Percentiles rank a stretch among this genome's conserved stretches.
phyloP scores from a whole-genome alignment of 2,329 filamentous ascomycete species.

The Colletotrichum liaoningense region DNA sequence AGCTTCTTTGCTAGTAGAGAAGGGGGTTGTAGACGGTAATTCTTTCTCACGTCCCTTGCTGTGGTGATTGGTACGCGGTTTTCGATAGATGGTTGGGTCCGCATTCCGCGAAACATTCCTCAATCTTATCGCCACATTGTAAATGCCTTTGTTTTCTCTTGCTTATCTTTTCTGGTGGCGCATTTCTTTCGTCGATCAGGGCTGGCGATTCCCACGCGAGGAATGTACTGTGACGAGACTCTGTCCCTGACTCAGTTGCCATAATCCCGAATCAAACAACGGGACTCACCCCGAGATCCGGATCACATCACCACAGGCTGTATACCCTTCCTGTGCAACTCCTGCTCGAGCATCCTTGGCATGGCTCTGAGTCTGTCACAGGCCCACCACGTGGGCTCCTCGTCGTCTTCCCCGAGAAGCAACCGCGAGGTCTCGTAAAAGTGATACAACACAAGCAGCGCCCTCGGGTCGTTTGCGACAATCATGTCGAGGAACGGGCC shows the following conservation, averaged over 20 bases:
- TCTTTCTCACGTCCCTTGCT: not conserved
- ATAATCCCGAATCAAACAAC: not conserved
- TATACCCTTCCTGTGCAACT: not conserved
- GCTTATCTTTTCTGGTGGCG: not conserved
- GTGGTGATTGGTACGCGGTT: not conserved
- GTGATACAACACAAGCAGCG: constrained; percentile 42
- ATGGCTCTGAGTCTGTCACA: constrained; percentile 37
- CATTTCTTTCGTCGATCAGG: too few relatives aligned
- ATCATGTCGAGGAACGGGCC: constrained; percentile 41
- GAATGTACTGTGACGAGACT: not conserved
- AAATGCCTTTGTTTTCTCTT: not conserved
- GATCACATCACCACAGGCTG: not conserved
- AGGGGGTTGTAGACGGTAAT: too few relatives aligned
- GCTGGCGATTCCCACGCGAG: not conserved
- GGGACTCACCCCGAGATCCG: not conserved
- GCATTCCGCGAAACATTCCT: not conserved
- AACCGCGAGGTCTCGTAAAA: constrained; percentile 40
- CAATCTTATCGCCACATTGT: too few relatives aligned
- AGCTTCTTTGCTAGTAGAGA: not conserved
- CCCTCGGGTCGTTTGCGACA: constrained; percentile 40
- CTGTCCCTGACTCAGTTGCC: not conserved
- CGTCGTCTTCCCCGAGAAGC: constrained; percentile 32
- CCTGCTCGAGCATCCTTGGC: constrained; percentile 18
- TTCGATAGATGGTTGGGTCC: not conserved
- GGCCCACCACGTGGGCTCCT: constrained; percentile 42